Conservation (phyloP, 1,284 basidiomycete species). For the Agaricales sp. region DNA sequence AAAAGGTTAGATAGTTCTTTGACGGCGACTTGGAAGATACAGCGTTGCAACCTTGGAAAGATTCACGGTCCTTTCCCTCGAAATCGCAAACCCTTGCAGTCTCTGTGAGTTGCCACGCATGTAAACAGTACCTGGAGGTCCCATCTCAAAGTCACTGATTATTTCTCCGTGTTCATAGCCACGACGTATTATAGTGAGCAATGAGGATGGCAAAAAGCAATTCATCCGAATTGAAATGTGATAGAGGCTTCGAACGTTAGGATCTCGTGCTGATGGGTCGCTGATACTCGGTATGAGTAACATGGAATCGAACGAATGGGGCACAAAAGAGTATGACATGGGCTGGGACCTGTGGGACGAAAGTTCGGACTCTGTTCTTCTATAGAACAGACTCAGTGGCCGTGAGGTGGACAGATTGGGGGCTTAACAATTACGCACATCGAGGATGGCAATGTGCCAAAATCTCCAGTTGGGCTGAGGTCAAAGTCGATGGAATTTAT, state of each 20-base stretch:
- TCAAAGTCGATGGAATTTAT: no score
- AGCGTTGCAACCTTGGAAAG: neutral
- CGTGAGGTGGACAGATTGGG: no score
- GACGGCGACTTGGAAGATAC: neutral
- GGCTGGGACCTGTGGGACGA: no score
- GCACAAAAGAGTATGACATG: no score
- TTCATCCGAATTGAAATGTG: neutral
- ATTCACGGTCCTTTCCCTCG: neutral
- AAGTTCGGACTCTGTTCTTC: no score
- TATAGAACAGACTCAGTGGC: no score
- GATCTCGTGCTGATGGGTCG: constrained; percentile 32
- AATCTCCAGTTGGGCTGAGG: no score
- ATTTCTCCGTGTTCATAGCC: neutral
- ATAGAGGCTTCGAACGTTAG: constrained; percentile 32
- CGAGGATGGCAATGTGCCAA: no score
- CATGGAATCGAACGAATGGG: no score
- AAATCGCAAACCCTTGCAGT: neutral
- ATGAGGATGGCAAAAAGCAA: neutral
- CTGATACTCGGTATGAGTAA: no score
- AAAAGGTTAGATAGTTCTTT: no score
- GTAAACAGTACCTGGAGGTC: neutral
- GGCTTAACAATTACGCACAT: no score
- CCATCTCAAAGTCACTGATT: neutral
- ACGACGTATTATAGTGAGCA: neutral
- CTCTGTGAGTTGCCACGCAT: neutral